These are phyloP conservation scores for Ploettnerulaceae sp. DNA, from an alignment of 2,329 filamentous ascomycete species.

Conservation along the genomic window DNA sequence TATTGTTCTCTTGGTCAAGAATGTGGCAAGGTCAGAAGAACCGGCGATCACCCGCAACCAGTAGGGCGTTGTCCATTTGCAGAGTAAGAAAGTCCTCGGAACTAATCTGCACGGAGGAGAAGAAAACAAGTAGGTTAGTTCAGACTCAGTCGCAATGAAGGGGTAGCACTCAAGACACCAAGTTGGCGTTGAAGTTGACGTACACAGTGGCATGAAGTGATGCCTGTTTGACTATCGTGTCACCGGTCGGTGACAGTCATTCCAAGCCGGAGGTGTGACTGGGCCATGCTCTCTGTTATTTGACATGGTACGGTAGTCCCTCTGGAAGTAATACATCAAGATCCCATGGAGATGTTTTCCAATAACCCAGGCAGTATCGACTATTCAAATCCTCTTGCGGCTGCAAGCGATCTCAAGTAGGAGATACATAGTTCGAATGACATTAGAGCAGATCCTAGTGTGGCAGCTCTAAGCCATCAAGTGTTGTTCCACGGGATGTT, in stretches of 20 bases:
- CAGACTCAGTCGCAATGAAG: slow-evolving; percentile 23
- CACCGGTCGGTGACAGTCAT: slow-evolving; percentile 21
- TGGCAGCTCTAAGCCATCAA: background rate
- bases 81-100: background rate
- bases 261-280: slow-evolving; percentile 2
- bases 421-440: too few relatives aligned
- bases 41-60: background rate
- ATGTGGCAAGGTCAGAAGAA: too few relatives aligned
- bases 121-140: slow-evolving; percentile 28
- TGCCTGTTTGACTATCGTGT: slow-evolving; percentile 22
- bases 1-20: too few relatives aligned
- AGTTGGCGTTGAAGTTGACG: slow-evolving; percentile 31
- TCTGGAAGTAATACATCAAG: background rate
- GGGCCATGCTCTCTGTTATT: background rate
- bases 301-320: background rate
- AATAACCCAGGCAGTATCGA: slow-evolving; percentile 3
- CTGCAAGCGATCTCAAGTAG: slow-evolving; percentile 11
- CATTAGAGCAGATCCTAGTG: background rate
- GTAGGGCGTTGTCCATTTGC: background rate
- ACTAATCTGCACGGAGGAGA: slow-evolving; percentile 24
- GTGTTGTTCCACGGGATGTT: background rate
- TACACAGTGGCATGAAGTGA: slow-evolving; percentile 31
- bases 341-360: background rate
- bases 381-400: slow-evolving; percentile 11
- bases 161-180: slow-evolving; percentile 26